These are phyloP conservation scores for Trichoderma virens DNA, from an alignment of 495 filamentous ascomycete genomes.

Conservation along the genomic window DNA sequence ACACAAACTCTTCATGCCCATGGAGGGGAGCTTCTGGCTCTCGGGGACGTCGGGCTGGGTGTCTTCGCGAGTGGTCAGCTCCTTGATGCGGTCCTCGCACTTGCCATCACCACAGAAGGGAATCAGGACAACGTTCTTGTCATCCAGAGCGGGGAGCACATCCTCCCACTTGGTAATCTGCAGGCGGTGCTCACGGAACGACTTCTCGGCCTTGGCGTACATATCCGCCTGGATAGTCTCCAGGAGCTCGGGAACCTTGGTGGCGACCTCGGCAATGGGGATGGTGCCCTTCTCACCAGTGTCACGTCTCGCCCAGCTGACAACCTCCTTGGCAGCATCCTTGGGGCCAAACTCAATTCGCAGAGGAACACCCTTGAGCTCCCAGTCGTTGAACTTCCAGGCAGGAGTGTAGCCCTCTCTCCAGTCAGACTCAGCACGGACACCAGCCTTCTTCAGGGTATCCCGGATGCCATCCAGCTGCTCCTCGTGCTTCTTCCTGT, in stretches of 20 bases:
- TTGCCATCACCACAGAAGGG: constrained; percentile 72
- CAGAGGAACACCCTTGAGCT: constrained; percentile 86
- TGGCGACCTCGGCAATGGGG: constrained; percentile 60
- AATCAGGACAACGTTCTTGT: constrained; percentile 84
- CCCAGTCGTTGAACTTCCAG: constrained; percentile 98
- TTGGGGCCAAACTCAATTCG: constrained; percentile 94
- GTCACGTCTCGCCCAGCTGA: constrained; percentile 81
- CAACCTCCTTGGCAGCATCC: constrained; percentile 73
- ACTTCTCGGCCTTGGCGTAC: constrained; percentile 69
- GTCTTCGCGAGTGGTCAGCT: constrained; percentile 64
- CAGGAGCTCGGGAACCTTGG: constrained; percentile 67
- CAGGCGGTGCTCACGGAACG: constrained; percentile 71
- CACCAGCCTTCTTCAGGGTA: constrained; percentile 54
- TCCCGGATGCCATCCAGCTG: constrained; percentile 60
- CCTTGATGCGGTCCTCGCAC: constrained; percentile 94
- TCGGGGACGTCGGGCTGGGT: constrained; percentile 60
- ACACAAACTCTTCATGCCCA: constrained; percentile 96
- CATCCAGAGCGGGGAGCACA: constrained; percentile 77
- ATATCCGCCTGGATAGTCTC: constrained; percentile 83
- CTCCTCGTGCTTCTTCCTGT: constrained; percentile 60
- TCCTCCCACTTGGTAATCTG: constrained; percentile 80
- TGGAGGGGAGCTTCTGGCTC: constrained; percentile 74
- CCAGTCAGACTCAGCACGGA: constrained; percentile 66
- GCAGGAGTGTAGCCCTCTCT: constrained; percentile 86
- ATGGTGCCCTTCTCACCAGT: constrained; percentile 73